Percentiles rank a stretch among this genome's conserved stretches.
These are phyloP conservation scores for Podospora conica DNA, from an alignment of 495 filamentous ascomycete genomes.

Conservation along the genomic window DNA sequence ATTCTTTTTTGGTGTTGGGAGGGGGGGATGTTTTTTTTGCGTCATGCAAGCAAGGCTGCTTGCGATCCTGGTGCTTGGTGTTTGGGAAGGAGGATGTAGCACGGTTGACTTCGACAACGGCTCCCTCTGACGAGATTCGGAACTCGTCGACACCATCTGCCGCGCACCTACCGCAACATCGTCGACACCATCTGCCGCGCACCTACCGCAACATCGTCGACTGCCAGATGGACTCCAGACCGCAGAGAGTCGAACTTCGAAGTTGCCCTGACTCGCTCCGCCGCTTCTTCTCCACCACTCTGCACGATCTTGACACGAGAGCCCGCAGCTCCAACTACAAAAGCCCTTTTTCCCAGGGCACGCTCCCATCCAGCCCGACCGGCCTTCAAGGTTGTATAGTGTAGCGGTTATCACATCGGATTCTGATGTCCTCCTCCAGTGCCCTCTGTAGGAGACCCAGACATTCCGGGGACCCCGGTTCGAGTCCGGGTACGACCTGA, in stretches of 20 bases:
- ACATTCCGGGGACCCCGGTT: slow-evolving; percentile 28
- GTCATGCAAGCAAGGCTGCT: too few species aligned
- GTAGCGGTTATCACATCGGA: background rate
- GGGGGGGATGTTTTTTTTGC: background rate
- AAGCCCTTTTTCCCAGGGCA: background rate
- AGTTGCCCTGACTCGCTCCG: background rate
- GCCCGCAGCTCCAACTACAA: background rate
- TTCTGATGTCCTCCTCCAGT: background rate
- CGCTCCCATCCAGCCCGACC: background rate
- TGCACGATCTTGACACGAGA: background rate
- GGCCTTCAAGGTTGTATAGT: background rate
- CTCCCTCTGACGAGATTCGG: too few species aligned
- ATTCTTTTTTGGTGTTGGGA: too few species aligned
- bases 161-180: too few species aligned
- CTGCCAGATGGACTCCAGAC: too few species aligned
- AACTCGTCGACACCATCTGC: too few species aligned
- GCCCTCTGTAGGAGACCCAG: background rate
- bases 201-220: too few species aligned
- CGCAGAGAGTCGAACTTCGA: too few species aligned
- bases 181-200: too few species aligned
- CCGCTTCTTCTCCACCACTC: background rate
- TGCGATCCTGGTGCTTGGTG: too few species aligned
- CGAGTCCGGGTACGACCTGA: slow-evolving; percentile 31
- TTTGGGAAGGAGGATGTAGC: too few species aligned
- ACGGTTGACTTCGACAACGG: too few species aligned